Evolutionary conservation across 177 flowering plant species (phyloP).

Genomic region (Vitis hybrid): DNA sequence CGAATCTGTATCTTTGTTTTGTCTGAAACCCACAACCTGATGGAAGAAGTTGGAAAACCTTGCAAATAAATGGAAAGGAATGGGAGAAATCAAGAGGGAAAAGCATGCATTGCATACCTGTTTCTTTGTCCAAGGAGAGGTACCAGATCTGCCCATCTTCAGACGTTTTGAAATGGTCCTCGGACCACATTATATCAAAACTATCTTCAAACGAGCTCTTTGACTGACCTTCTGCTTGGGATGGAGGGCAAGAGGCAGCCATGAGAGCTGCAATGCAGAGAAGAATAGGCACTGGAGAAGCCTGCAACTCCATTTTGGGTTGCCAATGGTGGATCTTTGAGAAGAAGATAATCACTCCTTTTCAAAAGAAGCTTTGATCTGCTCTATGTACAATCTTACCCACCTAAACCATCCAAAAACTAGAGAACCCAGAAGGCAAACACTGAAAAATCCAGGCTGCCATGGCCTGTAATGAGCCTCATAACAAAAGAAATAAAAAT

Average conservation of each 20-base stretch:
- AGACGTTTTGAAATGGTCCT: conserved; percentile 76
- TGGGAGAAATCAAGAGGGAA: too few relatives aligned
- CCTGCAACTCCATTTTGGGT: conserved; percentile 25
- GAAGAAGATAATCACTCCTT: conserved; percentile 10
- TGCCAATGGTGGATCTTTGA: background rate
- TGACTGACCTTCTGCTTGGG: conserved; percentile 28
- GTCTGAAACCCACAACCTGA: conserved; percentile 83
- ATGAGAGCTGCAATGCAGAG: conserved; percentile 33
- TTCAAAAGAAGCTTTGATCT: background rate
- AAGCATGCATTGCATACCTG: conserved; percentile 46
- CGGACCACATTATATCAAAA: conserved; percentile 81
- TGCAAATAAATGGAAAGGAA: too few relatives aligned
- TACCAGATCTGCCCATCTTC: conserved; percentile 88
- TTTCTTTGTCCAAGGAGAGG: conserved; percentile 71
- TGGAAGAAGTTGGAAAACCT: too few relatives aligned
- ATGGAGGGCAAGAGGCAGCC: conserved; percentile 17
- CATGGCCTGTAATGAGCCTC: background rate
- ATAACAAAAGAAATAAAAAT: background rate
- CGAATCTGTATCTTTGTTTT: conserved; percentile 83
- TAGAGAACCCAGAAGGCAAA: background rate
- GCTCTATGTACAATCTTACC: background rate
- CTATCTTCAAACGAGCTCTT: conserved; percentile 54
- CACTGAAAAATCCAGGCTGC: conserved; percentile 24
- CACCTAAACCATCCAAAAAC: background rate
- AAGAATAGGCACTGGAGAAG: conserved; percentile 28